Conservation (phyloP, 805 yeast species). For the Metschnikowia cubensis region DNA sequence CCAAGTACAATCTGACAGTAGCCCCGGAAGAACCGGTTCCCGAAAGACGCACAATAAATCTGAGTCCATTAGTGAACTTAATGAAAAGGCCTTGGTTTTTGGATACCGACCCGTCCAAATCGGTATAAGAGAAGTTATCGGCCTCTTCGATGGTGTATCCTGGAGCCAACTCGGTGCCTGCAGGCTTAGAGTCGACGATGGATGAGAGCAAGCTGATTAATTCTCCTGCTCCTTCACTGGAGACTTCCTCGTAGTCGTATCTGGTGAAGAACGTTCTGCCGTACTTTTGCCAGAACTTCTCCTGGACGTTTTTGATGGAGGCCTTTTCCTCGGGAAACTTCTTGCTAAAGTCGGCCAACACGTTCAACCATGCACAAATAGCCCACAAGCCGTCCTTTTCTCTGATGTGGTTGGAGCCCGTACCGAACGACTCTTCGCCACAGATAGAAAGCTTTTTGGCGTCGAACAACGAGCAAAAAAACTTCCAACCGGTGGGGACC, state of each 20-base stretch:
- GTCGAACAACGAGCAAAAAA: constrained; percentile 93
- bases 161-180: constrained; percentile 48
- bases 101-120: constrained; percentile 89
- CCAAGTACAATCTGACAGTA: constrained; percentile 88
- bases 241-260: constrained; percentile 86
- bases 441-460: constrained; percentile 91
- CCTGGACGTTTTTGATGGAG: constrained; percentile 76
- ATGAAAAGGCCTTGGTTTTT: constrained; percentile 83
- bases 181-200: constrained; percentile 26
- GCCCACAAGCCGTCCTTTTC: constrained; percentile 99
- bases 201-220: constrained; percentile 48
- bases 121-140: constrained; percentile 89
- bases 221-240: constrained; percentile 66
- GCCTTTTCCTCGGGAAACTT: constrained; percentile 55
- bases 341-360: constrained; percentile 75
- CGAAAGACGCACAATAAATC: constrained; percentile 85
- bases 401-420: constrained; percentile 95
- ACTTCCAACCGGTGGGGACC: constrained; percentile 99
- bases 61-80: constrained; percentile 73
- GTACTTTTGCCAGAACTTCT: constrained; percentile 82
- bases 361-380: constrained; percentile 93
- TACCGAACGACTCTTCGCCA: constrained; percentile 98
- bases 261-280: constrained; percentile 98
- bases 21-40: constrained; percentile 99
- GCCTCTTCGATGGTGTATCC: constrained; percentile 63